Percentiles rank a stretch among this genome's conserved stretches.
These are phyloP conservation scores for Hevea brasiliensis DNA, from an alignment of 345 rosid species.

Conservation along the genomic window DNA sequence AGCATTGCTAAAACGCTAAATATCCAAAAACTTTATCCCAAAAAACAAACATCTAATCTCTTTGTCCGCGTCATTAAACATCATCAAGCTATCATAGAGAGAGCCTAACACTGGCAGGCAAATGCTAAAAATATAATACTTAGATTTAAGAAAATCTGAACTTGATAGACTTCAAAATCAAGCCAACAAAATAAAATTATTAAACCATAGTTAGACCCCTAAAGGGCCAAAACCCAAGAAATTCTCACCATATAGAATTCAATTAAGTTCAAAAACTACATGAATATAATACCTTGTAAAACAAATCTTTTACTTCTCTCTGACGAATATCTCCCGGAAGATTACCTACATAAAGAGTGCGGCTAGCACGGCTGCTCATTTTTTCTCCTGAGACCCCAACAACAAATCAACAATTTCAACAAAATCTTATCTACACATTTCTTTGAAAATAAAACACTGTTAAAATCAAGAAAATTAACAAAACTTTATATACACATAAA, in stretches of 20 bases:
- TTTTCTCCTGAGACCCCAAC: background rate
- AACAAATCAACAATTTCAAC: too few species aligned
- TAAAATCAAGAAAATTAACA: background rate
- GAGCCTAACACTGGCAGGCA: too few species aligned
- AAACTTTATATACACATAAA: background rate
- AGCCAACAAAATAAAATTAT: background rate
- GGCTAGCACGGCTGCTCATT: slow-evolving; percentile 70
- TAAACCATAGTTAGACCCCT: background rate
- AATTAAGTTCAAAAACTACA: too few species aligned
- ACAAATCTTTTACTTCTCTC: slow-evolving; percentile 98
- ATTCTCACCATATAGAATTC: too few species aligned
- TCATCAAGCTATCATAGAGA: too few species aligned
- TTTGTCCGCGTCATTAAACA: too few species aligned
- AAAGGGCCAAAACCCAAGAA: background rate
- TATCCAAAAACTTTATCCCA: background rate
- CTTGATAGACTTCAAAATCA: background rate
- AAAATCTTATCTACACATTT: background rate
- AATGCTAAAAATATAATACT: too few species aligned
- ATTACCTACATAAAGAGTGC: slow-evolving; percentile 94
- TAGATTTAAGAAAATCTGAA: too few species aligned
- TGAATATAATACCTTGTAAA: slow-evolving; percentile 75
- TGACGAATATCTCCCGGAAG: slow-evolving; percentile 94
- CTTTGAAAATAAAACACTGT: background rate
- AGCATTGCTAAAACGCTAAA: background rate
- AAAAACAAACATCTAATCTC: too few species aligned